Conservation (phyloP, 2,329 filamentous ascomycete genomes). For the Pestalotiopsis sp. region DNA sequence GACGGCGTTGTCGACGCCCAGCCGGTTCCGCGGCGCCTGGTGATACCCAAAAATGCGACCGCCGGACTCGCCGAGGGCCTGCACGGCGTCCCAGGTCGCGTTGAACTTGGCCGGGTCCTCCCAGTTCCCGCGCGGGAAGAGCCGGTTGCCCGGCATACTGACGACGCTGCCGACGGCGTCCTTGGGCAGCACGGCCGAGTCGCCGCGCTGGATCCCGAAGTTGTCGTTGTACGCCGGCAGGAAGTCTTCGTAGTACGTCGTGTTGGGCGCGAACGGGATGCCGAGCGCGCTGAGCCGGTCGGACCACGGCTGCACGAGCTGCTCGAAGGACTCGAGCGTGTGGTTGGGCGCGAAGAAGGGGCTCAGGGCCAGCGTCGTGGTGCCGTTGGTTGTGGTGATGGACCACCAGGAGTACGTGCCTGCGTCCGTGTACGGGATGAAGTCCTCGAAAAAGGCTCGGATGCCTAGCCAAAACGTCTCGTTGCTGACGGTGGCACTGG, state of each 20-base stretch:
- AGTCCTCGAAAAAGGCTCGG: constrained; percentile 31
- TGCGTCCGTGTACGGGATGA: constrained; percentile 35
- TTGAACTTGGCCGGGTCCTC: constrained; percentile 33
- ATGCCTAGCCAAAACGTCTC: constrained; percentile 34
- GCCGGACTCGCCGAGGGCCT: constrained; percentile 33
- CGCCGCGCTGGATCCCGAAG: constrained; percentile 38
- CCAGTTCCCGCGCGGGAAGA: constrained; percentile 43
- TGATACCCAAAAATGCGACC: constrained; percentile 32
- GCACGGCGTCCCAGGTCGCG: constrained; percentile 34
- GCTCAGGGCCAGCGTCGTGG: constrained; percentile 28
- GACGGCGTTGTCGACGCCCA: constrained; percentile 36
- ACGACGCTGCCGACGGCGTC: constrained; percentile 23
- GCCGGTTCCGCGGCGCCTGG: constrained; percentile 25
- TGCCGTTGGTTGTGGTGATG: constrained; percentile 23
- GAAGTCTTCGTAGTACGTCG: constrained; percentile 37
- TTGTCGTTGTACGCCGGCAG: constrained; percentile 39
- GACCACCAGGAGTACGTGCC: constrained; percentile 37
- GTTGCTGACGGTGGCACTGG: constrained; percentile 27
- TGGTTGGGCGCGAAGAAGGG: constrained; percentile 36
- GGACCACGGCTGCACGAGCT: constrained; percentile 34
- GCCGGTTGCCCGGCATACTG: constrained; percentile 36
- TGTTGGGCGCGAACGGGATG: constrained; percentile 24
- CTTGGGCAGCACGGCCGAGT: not conserved
- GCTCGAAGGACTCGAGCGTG: constrained; percentile 24
- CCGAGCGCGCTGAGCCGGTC: constrained; percentile 27